These are phyloP conservation scores for Calonectria multiphialidica DNA, from an alignment of 2,329 filamentous ascomycete species.

Conservation along the genomic window DNA sequence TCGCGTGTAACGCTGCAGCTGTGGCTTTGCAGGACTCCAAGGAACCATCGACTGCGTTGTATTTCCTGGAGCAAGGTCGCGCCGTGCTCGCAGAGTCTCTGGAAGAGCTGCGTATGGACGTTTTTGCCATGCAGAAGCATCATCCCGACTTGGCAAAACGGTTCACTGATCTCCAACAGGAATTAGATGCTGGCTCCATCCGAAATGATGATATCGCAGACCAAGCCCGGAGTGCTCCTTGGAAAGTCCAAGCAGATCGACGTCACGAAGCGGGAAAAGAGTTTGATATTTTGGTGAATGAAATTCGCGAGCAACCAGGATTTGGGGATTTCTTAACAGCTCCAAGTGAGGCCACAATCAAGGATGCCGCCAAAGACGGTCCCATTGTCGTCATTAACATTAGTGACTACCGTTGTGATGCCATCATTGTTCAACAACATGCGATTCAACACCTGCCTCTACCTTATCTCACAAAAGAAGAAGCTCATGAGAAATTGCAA, in stretches of 20 bases:
- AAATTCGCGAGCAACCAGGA: conserved; percentile 11
- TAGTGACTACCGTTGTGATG: conserved; percentile 45
- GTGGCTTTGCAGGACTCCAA: neutral
- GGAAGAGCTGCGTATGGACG: conserved; percentile 11
- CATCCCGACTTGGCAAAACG: neutral
- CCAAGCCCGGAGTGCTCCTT: neutral
- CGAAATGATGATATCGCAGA: neutral
- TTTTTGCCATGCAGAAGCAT: neutral
- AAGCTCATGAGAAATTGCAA: neutral
- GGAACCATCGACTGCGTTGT: neutral
- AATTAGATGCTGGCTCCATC: neutral
- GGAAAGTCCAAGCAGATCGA: neutral
- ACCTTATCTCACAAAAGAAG: neutral
- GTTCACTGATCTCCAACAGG: neutral
- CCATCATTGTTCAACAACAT: conserved; percentile 41
- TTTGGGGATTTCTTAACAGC: conserved; percentile 44
- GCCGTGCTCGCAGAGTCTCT: conserved; percentile 12
- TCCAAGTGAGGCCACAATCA: conserved; percentile 31
- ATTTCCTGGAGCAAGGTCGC: conserved; percentile 18
- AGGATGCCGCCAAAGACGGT: conserved; percentile 35
- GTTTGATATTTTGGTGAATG: neutral
- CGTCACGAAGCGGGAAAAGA: neutral
- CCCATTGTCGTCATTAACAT: conserved; percentile 48
- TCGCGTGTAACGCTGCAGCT: conserved; percentile 1
- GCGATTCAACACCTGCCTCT: conserved; percentile 34